These are phyloP conservation scores for Phytopythium aichiense DNA, from an alignment of 352 stramenopile genomes.

Conservation along the genomic window DNA sequence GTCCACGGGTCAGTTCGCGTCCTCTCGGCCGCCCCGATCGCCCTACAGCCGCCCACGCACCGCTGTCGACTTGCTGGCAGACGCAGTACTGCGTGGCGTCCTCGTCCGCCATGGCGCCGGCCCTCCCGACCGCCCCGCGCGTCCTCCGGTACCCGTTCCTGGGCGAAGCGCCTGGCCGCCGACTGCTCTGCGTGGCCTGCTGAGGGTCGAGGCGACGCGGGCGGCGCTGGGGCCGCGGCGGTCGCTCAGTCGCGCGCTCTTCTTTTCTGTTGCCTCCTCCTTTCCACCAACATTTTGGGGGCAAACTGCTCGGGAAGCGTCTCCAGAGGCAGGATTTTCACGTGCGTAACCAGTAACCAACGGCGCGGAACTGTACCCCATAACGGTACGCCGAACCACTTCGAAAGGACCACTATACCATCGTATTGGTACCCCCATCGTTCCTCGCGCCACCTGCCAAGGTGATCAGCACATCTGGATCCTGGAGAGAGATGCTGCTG, in stretches of 20 bases:
- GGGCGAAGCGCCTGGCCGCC: background rate
- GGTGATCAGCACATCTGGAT: too few species aligned
- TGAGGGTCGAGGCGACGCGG: too few species aligned
- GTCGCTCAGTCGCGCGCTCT: conserved; percentile 6
- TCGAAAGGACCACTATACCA: too few species aligned
- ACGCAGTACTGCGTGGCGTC: conserved; percentile 76
- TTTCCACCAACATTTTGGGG: conserved; percentile 4
- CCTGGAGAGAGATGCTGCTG: background rate
- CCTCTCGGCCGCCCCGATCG: background rate
- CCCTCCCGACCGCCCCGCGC: background rate
- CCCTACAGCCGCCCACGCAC: conserved; percentile 16
- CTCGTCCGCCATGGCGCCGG: conserved; percentile 19
- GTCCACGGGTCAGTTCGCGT: background rate
- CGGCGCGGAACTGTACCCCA: background rate
- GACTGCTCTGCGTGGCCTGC: background rate
- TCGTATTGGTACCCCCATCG: too few species aligned
- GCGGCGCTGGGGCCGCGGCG: background rate
- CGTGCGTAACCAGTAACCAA: background rate
- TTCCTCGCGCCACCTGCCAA: too few species aligned
- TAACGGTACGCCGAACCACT: background rate
- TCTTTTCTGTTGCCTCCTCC: conserved; percentile 3
- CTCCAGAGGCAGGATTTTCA: background rate
- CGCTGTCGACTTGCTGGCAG: conserved; percentile 75
- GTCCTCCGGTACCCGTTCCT: background rate
- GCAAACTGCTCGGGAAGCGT: background rate